These are phyloP conservation scores for Ascosphaera pollenicola DNA, from an alignment of 2,329 filamentous ascomycete genomes.

Conservation along the genomic window DNA sequence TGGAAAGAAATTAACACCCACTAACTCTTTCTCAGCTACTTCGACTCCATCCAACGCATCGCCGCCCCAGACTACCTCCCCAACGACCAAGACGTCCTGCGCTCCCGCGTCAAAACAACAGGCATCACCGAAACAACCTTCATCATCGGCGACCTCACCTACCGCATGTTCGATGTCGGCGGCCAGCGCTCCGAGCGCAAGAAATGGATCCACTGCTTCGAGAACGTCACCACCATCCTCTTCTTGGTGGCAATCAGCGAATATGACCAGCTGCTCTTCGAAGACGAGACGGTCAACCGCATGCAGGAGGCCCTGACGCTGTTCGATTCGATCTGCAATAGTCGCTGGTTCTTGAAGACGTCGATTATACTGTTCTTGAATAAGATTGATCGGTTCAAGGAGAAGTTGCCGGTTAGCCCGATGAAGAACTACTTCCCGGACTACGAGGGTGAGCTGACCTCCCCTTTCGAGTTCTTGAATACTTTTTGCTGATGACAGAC, in stretches of 20 bases:
- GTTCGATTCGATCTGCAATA: conserved; percentile 52
- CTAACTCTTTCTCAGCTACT: conserved; percentile 41
- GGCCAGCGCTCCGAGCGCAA: conserved; percentile 90
- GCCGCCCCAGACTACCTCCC: conserved; percentile 81
- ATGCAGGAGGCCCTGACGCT: conserved; percentile 52
- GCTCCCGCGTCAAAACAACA: conserved; percentile 92
- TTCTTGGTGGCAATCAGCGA: conserved; percentile 95
- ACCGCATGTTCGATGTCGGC: conserved; percentile 95
- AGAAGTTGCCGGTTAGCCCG: conserved; percentile 49
- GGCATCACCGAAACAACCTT: conserved; percentile 95
- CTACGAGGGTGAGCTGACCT: conserved; percentile 60
- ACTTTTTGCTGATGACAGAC: too few relatives aligned
- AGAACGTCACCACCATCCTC: conserved; percentile 90
- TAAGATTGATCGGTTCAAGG: conserved; percentile 56
- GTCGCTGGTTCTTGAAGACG: conserved; percentile 50
- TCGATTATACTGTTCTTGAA: conserved; percentile 53
- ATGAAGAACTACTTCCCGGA: conserved; percentile 61
- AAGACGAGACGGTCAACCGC: conserved; percentile 79
- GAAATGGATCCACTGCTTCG: conserved; percentile 99
- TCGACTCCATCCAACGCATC: conserved; percentile 83
- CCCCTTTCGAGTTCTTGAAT: too few relatives aligned
- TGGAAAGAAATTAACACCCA: too few relatives aligned
- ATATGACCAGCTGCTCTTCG: conserved; percentile 88
- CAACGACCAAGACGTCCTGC: conserved; percentile 83
- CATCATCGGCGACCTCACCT: conserved; percentile 83